phyloP scores from a whole-genome alignment of 83 land plant genomes.

The Thuja plicata region DNA sequence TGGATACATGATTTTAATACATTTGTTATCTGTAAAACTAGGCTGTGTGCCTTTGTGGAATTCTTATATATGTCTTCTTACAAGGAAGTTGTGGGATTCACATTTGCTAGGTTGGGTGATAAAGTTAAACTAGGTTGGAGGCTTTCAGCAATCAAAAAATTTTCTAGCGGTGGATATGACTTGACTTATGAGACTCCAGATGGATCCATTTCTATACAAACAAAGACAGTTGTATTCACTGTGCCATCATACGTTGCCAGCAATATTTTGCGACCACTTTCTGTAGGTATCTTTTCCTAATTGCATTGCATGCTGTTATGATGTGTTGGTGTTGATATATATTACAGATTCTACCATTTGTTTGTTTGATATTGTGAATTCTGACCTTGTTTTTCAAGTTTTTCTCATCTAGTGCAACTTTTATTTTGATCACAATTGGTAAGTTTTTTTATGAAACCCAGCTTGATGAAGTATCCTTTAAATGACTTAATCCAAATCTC shows the following conservation, averaged over 20 bases:
- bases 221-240: conserved; percentile 78
- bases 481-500: not conserved
- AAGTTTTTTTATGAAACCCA: not conserved
- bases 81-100: not conserved
- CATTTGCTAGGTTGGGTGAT: conserved; percentile 65
- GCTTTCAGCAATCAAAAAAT: conserved; percentile 59
- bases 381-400: not conserved
- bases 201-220: conserved; percentile 52
- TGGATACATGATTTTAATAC: not conserved
- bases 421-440: not conserved
- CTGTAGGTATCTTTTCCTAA: conserved; percentile 47
- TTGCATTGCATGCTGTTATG: not conserved
- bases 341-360: not conserved
- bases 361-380: not conserved
- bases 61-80: conserved; percentile 1
- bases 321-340: not conserved
- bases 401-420: not conserved
- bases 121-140: conserved; percentile 89
- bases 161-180: conserved; percentile 51
- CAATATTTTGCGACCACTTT: conserved; percentile 70
- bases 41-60: not conserved
- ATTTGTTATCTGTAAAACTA: not conserved
- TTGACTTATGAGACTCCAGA: conserved; percentile 90
- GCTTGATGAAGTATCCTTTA: not conserved
- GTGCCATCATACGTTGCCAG: conserved; percentile 88